Conservation (phyloP, 108 stramenopile genomes). For the Cyclostephanos tholiformis region DNA sequence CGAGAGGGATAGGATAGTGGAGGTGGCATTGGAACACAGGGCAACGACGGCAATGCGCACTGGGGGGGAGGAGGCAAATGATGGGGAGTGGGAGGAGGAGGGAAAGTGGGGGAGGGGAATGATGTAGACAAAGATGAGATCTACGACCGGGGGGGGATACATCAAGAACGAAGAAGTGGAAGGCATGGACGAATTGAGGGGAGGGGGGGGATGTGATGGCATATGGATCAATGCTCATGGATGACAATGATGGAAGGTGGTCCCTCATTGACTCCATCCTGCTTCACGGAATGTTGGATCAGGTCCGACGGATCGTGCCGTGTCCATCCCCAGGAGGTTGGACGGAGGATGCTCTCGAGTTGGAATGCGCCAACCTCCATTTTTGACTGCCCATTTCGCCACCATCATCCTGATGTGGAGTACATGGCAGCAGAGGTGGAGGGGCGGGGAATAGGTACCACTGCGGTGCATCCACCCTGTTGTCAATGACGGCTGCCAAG, state of each 20-base stretch:
- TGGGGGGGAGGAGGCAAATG: slow-evolving; percentile 13
- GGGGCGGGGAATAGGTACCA: slow-evolving; percentile 1
- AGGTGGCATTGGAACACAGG: slow-evolving; percentile 21
- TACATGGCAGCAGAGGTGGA: no score
- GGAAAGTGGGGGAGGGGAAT: background rate
- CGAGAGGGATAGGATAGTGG: slow-evolving; percentile 12
- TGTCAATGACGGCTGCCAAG: slow-evolving; percentile 4
- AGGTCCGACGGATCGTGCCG: slow-evolving; percentile 20
- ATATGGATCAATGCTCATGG: background rate
- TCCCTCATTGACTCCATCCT: slow-evolving; percentile 33
- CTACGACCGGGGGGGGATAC: slow-evolving; percentile 19
- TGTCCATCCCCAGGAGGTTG: slow-evolving; percentile 15
- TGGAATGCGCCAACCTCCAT: slow-evolving; percentile 7
- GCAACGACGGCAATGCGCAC: slow-evolving; percentile 13
- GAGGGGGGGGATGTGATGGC: no score
- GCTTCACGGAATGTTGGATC: slow-evolving; percentile 32
- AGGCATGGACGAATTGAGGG: background rate
- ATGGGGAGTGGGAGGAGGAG: background rate
- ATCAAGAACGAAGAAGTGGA: background rate
- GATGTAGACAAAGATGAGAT: background rate
- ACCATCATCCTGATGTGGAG: background rate
- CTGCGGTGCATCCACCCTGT: background rate
- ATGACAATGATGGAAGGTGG: slow-evolving; percentile 26
- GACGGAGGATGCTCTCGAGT: slow-evolving; percentile 14
- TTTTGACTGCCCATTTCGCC: background rate